These are phyloP conservation scores for Phytopythium chamaehyphon DNA, from an alignment of 352 stramenopile genomes.

Conservation along the genomic window DNA sequence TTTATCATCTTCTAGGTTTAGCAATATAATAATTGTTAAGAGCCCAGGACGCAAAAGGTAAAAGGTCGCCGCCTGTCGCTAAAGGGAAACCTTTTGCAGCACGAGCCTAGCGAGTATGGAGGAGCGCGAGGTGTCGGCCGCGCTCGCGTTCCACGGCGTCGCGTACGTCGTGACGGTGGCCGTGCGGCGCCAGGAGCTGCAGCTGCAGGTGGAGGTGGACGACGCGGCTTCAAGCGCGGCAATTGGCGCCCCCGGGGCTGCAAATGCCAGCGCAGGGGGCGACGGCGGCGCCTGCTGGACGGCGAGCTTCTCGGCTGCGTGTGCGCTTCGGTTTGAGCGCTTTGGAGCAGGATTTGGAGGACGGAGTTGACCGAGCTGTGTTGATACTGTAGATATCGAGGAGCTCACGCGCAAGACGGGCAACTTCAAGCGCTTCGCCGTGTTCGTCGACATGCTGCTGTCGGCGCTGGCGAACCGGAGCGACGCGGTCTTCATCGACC, in stretches of 20 bases:
- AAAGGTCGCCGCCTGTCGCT: not conserved
- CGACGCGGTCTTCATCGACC: constrained; percentile 88
- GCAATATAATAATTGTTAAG: not conserved
- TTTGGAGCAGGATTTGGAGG: too few species aligned
- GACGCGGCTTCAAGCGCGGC: constrained; percentile 9
- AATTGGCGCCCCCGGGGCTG: too few species aligned
- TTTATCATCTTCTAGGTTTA: too few species aligned
- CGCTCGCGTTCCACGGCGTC: constrained; percentile 68
- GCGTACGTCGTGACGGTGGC: constrained; percentile 70
- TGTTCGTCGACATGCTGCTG: constrained; percentile 93
- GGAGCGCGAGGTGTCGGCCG: constrained; percentile 56
- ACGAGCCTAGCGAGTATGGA: constrained; percentile 19
- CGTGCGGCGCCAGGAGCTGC: constrained; percentile 51
- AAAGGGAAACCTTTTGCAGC: not conserved
- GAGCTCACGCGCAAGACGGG: constrained; percentile 92
- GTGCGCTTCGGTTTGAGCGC: constrained; percentile 10
- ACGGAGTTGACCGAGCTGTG: not conserved
- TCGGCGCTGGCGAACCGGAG: constrained; percentile 69
- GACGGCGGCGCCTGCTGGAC: constrained; percentile 42
- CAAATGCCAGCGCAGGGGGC: not conserved
- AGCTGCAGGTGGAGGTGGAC: constrained; percentile 67
- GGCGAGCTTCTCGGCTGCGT: constrained; percentile 47
- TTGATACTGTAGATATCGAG: constrained; percentile 61
- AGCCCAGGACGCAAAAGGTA: not conserved
- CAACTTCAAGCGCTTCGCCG: constrained; percentile 90